Percentiles rank a stretch among this genome's conserved stretches.
Conservation (phyloP, 2,329 filamentous ascomycete species). For the Sporothrix curviconia region DNA sequence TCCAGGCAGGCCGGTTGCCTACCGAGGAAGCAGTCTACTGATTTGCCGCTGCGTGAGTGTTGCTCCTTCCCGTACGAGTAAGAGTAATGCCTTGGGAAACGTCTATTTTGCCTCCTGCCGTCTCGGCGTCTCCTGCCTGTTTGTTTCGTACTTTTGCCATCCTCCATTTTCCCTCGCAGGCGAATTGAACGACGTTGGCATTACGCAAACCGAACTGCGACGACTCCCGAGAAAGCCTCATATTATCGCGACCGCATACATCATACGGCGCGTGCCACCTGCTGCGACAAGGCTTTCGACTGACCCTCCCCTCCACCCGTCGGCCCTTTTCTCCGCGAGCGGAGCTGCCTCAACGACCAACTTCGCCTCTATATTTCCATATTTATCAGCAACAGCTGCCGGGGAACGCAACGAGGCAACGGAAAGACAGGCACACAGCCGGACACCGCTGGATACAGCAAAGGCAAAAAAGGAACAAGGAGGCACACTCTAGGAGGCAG, state of each 20-base stretch:
- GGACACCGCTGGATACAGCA: no score
- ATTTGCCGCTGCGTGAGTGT: background rate
- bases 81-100: background rate
- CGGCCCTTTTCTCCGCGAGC: conserved; percentile 1
- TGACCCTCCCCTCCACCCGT: background rate
- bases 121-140: background rate
- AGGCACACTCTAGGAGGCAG: background rate
- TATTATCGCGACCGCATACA: background rate
- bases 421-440: no score
- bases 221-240: background rate
- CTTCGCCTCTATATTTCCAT: background rate
- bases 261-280: background rate
- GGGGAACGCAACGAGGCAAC: background rate
- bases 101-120: background rate
- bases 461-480: background rate
- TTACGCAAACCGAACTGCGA: background rate
- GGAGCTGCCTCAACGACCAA: background rate
- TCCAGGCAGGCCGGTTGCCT: background rate
- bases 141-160: background rate
- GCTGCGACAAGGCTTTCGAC: no score
- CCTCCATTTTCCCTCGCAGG: background rate
- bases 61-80: background rate
- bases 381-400: background rate
- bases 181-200: background rate
- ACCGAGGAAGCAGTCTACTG: background rate